phyloP scores from a whole-genome alignment of 2,329 filamentous ascomycete species.

The Alternaria sp. region DNA sequence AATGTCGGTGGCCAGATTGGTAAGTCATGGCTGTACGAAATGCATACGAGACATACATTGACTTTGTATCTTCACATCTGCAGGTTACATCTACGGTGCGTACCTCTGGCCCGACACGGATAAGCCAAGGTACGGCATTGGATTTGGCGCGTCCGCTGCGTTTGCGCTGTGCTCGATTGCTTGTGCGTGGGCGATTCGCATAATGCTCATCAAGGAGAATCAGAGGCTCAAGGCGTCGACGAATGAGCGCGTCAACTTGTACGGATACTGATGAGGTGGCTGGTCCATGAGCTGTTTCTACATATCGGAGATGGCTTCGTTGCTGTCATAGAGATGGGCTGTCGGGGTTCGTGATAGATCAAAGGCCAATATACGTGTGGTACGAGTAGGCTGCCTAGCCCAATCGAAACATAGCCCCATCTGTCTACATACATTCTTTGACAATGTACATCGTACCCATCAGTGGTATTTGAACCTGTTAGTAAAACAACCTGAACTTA shows the following conservation, averaged over 20 bases:
- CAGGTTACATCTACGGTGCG: slow-evolving; percentile 41
- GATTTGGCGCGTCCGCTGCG: slow-evolving; percentile 40
- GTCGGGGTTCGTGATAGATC: not conserved
- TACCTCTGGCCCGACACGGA: slow-evolving; percentile 40
- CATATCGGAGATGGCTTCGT: not conserved
- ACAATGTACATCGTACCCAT: not conserved
- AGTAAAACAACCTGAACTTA: not conserved
- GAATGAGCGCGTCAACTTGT: slow-evolving; percentile 38
- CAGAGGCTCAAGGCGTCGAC: slow-evolving; percentile 33
- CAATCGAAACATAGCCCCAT: not conserved
- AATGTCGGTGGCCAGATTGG: slow-evolving; percentile 38
- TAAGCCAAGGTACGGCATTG: slow-evolving; percentile 37
- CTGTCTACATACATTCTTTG: not conserved
- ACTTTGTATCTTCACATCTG: too few relatives aligned
- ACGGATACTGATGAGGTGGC: slow-evolving; percentile 33
- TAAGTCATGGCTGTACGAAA: too few relatives aligned
- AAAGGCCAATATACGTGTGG: not conserved
- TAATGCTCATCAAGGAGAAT: slow-evolving; percentile 42
- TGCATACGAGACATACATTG: too few relatives aligned
- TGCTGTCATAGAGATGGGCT: not conserved
- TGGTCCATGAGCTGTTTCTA: not conserved
- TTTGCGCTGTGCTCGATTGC: slow-evolving; percentile 41
- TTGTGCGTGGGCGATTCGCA: slow-evolving; percentile 40
- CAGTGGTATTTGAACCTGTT: not conserved
- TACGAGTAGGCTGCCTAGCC: not conserved